These are phyloP conservation scores for Uronychia binucleata DNA, from an alignment of 73 alveolate genomes.

Conservation along the genomic window DNA sequence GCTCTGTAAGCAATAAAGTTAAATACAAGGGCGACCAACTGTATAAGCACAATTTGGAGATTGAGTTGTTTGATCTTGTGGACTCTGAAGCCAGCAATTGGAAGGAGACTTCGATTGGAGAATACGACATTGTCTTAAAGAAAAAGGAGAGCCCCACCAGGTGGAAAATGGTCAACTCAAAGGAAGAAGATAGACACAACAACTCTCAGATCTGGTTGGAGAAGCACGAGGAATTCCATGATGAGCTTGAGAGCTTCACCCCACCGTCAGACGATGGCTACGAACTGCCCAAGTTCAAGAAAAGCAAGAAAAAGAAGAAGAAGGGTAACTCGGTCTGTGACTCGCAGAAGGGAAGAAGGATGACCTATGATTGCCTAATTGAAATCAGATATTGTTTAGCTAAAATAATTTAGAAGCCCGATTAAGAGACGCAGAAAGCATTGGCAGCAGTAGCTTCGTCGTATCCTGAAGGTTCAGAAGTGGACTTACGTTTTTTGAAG, in stretches of 20 bases:
- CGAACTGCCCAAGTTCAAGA: constrained; percentile 10
- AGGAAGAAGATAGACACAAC: constrained; percentile 2
- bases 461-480: background rate
- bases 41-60: background rate
- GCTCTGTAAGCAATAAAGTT: no score
- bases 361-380: background rate
- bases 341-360: background rate
- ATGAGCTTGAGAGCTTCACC: background rate
- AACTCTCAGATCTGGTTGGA: constrained; percentile 20
- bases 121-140: constrained; percentile 5
- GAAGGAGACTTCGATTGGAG: constrained; percentile 15
- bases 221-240: constrained; percentile 14
- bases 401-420: background rate
- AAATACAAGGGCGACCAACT: constrained; percentile 22
- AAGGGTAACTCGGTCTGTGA: no score
- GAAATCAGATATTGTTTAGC: background rate
- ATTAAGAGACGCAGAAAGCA: background rate
- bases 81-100: background rate
- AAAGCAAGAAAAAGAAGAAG: background rate
- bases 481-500: background rate
- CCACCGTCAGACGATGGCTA: constrained; percentile 30
- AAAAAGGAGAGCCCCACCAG: constrained; percentile 17
- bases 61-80: constrained; percentile 5
- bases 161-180: background rate
- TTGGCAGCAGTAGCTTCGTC: background rate